phyloP scores from a whole-genome alignment of 1,139 yeast species.

The Blastobotrys raffinosifermentans region DNA sequence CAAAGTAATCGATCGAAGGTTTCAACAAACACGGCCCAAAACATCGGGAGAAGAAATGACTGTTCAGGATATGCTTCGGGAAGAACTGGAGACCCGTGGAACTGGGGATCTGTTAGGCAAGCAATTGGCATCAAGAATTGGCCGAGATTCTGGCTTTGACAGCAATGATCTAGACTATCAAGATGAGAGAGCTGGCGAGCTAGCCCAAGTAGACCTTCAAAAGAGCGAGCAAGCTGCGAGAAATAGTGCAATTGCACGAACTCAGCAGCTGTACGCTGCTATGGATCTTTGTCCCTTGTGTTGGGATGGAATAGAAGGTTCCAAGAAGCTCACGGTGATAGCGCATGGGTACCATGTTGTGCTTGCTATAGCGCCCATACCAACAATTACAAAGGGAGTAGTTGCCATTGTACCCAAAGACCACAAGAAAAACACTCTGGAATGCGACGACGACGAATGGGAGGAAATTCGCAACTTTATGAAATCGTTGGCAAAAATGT shows the following conservation, averaged over 20 bases:
- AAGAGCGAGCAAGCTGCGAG: slow-evolving; percentile 19
- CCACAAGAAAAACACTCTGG: slow-evolving; percentile 39
- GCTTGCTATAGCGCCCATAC: slow-evolving; percentile 33
- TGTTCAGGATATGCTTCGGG: slow-evolving; percentile 37
- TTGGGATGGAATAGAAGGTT: slow-evolving; percentile 26
- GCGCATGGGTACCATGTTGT: slow-evolving; percentile 31
- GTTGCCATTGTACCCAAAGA: slow-evolving; percentile 39
- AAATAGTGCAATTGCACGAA: slow-evolving; percentile 28
- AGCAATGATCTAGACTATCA: slow-evolving; percentile 38
- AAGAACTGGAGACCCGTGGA: slow-evolving; percentile 30
- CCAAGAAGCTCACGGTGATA: slow-evolving; percentile 25
- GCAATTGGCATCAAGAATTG: slow-evolving; percentile 31
- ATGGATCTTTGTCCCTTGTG: slow-evolving; percentile 39
- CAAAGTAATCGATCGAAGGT: slow-evolving; percentile 11
- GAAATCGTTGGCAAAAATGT: slow-evolving; percentile 38
- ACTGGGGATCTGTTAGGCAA: slow-evolving; percentile 19
- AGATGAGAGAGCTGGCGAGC: slow-evolving; percentile 38
- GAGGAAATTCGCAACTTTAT: slow-evolving; percentile 42
- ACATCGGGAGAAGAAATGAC: slow-evolving; percentile 28
- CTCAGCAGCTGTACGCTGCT: slow-evolving; percentile 27
- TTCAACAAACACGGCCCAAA: slow-evolving; percentile 4
- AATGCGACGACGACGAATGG: slow-evolving; percentile 41
- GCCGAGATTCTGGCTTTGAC: slow-evolving; percentile 33
- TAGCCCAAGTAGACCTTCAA: slow-evolving; percentile 28
- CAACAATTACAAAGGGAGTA: slow-evolving; percentile 34